phyloP scores from a whole-genome alignment of 2,329 filamentous ascomycete species.

The Aspergillus costaricaensis region DNA sequence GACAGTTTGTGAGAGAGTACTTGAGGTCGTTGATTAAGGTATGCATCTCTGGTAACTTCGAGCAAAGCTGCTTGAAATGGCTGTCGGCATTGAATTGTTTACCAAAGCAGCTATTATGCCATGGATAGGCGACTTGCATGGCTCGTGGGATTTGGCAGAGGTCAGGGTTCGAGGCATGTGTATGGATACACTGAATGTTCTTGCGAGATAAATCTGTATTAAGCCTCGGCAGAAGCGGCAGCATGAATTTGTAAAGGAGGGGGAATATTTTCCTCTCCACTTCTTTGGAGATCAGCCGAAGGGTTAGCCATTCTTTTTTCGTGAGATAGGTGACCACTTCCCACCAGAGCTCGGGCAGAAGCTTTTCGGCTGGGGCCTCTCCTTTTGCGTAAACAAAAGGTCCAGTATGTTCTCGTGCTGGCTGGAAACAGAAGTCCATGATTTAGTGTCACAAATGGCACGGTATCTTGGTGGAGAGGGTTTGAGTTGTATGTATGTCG shows the following conservation, averaged over 20 bases:
- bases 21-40: not conserved
- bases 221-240: not conserved
- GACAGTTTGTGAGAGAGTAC: not conserved
- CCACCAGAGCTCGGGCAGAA: not conserved
- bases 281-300: not conserved
- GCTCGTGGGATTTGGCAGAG: not conserved
- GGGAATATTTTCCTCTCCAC: not conserved
- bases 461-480: too few species aligned
- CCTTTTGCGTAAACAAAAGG: not conserved
- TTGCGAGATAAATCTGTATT: not conserved
- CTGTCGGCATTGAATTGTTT: too few species aligned
- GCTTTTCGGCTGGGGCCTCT: not conserved
- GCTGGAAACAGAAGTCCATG: not conserved
- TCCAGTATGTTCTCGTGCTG: too few species aligned
- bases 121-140: not conserved
- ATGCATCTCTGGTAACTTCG: not conserved
- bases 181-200: not conserved
- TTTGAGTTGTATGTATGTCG: too few species aligned
- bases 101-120: too few species aligned
- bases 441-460: too few species aligned
- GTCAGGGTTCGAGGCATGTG: not conserved
- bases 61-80: too few species aligned
- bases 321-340: not conserved
- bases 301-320: not conserved
- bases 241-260: not conserved